Conservation (phyloP, 768 basidiomycete species). For the Leccinum imitatum region DNA sequence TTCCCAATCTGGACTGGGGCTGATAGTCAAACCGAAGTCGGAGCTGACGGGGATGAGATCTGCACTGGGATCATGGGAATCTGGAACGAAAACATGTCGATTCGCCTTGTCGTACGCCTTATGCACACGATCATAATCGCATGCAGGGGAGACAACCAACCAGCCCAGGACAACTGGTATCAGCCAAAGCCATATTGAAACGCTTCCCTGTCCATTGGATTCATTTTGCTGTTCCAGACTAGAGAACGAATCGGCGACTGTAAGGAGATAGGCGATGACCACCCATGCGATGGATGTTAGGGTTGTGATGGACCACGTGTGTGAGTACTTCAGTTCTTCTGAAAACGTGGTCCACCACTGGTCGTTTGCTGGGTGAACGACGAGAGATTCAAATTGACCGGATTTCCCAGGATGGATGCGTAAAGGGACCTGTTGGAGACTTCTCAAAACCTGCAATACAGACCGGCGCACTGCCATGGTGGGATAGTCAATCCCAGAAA, state of each 20-base stretch:
- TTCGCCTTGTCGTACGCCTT: conserved; percentile 18
- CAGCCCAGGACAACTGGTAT: conserved; percentile 41
- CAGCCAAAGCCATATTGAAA: conserved; percentile 45
- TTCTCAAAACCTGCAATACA: conserved; percentile 37
- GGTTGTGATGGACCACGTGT: conserved; percentile 42
- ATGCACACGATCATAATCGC: conserved; percentile 33
- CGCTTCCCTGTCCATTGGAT: conserved; percentile 39
- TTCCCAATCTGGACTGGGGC: conserved; percentile 3
- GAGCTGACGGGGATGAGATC: background rate
- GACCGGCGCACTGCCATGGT: conserved; percentile 1
- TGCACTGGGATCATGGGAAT: background rate
- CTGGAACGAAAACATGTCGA: background rate
- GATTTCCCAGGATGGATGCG: conserved; percentile 27
- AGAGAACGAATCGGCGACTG: conserved; percentile 16
- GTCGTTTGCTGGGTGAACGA: conserved; percentile 43
- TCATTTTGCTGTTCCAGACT: conserved; percentile 22
- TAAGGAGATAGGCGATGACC: conserved; percentile 38
- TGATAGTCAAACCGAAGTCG: conserved; percentile 20
- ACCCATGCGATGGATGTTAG: conserved; percentile 44
- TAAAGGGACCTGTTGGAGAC: conserved; percentile 45
- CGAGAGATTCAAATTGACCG: conserved; percentile 38
- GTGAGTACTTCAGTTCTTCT: conserved; percentile 36
- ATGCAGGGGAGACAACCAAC: conserved; percentile 41
- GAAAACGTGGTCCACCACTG: conserved; percentile 40
- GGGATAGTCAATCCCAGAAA: conserved; percentile 33